Evolutionary conservation across 352 stramenopile species (phyloP).

Genomic region (Pythium periplocum): DNA sequence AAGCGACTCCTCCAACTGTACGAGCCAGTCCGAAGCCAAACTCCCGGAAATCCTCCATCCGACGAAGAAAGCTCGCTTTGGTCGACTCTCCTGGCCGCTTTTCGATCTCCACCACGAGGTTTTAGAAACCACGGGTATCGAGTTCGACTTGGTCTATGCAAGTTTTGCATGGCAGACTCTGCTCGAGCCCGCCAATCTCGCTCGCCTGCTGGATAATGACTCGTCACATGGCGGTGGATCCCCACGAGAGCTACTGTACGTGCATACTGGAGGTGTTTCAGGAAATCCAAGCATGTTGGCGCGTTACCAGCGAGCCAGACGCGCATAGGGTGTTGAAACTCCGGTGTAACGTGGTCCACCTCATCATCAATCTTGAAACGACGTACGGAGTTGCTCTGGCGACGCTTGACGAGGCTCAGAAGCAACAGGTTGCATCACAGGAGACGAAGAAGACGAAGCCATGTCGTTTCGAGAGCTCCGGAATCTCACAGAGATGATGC

Average conservation of each 20-base stretch:
- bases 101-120: conserved; percentile 59
- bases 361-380: conserved; percentile 18
- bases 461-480: conserved; percentile 87
- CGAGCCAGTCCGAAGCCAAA: not conserved
- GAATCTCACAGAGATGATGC: conserved; percentile 96
- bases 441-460: not conserved
- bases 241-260: conserved; percentile 58
- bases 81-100: conserved; percentile 48
- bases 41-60: conserved; percentile 44
- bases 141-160: conserved; percentile 78
- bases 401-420: not conserved
- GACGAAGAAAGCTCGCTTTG: conserved; percentile 57
- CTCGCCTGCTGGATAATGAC: conserved; percentile 18
- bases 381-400: conserved; percentile 5
- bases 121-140: conserved; percentile 43
- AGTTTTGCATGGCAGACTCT: conserved; percentile 73
- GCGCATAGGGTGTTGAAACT: too few relatives aligned
- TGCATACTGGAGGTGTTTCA: conserved; percentile 73
- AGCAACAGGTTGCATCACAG: too few relatives aligned
- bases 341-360: conserved; percentile 8
- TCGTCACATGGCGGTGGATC: too few relatives aligned
- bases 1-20: not conserved
- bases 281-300: conserved; percentile 73
- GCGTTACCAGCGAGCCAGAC: conserved; percentile 26
- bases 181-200: conserved; percentile 43